Percentiles rank a stretch among this genome's conserved stretches.
These are phyloP conservation scores for Aphanomyces euteiches DNA, from an alignment of 352 stramenopile genomes.

Conservation along the genomic window DNA sequence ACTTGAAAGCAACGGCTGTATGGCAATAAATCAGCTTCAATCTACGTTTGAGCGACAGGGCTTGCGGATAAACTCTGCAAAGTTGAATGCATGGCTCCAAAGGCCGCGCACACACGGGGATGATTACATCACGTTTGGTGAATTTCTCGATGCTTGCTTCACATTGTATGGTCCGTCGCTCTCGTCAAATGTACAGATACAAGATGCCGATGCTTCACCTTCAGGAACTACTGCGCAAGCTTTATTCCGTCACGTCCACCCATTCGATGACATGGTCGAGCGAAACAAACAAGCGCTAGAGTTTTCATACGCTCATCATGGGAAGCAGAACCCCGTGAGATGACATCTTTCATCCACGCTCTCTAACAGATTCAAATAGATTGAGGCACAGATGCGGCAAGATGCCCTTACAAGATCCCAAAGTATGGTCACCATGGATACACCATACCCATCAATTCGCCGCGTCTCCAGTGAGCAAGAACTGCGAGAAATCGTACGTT, in stretches of 20 bases:
- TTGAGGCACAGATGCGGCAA: no score
- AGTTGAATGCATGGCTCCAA: conserved; percentile 15
- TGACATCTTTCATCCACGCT: neutral
- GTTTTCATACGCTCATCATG: conserved; percentile 6
- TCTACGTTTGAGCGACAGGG: neutral
- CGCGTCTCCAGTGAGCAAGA: neutral
- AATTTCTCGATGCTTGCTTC: conserved; percentile 25
- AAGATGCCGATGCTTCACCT: neutral
- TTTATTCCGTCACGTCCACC: neutral
- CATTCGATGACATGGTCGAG: conserved; percentile 4
- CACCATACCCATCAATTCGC: neutral
- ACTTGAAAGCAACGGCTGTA: neutral
- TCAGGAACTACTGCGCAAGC: neutral
- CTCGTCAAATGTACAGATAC: neutral
- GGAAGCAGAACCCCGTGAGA: neutral
- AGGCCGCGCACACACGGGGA: neutral
- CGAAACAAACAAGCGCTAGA: neutral
- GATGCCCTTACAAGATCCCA: no score
- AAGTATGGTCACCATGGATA: neutral
- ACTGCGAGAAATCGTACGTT: neutral
- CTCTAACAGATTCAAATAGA: neutral
- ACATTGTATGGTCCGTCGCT: conserved; percentile 6
- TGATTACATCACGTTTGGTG: conserved; percentile 5
- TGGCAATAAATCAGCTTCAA: neutral
- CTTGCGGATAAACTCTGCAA: neutral